phyloP scores from a whole-genome alignment of 768 basidiomycete genomes.

The Auricularia auricula-judae region DNA sequence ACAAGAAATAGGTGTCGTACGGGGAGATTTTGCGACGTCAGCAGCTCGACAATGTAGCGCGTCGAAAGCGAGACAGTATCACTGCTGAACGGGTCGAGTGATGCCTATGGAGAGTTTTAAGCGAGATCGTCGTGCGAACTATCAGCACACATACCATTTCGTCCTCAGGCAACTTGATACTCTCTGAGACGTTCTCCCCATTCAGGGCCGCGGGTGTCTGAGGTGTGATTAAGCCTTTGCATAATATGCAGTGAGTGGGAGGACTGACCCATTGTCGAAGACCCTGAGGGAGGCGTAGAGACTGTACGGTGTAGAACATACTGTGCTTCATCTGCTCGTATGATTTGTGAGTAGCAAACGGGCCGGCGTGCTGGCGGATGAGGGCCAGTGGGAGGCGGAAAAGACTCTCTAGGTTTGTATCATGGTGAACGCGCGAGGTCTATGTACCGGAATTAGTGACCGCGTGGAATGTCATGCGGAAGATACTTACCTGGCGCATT shows the following conservation, averaged over 20 bases:
- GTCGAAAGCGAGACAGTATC: conserved; percentile 20
- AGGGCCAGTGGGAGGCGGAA: conserved; percentile 17
- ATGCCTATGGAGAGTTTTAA: not conserved
- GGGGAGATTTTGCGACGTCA: conserved; percentile 12
- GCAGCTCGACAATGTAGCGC: conserved; percentile 17
- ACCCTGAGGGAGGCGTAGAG: conserved; percentile 17
- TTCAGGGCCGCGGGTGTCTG: not conserved
- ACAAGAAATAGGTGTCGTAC: conserved; percentile 17
- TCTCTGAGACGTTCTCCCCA: not conserved
- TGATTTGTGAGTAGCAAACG: conserved; percentile 20
- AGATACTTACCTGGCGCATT: conserved; percentile 2
- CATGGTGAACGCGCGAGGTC: conserved; percentile 19
- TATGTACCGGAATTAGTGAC: conserved; percentile 3
- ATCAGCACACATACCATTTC: not conserved
- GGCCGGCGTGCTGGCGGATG: conserved; percentile 18
- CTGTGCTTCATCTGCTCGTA: conserved; percentile 22
- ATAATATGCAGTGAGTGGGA: not conserved
- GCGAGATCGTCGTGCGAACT: not conserved
- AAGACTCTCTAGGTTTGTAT: conserved; percentile 15
- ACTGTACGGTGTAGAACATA: conserved; percentile 17
- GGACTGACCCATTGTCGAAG: conserved; percentile 18
- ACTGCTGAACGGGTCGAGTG: conserved; percentile 17
- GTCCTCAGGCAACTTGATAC: not conserved
- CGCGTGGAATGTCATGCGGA: not conserved
- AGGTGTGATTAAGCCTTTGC: not conserved